These are phyloP conservation scores for Jamesozyma hellenica DNA, from an alignment of 805 yeast genomes.

Conservation along the genomic window DNA sequence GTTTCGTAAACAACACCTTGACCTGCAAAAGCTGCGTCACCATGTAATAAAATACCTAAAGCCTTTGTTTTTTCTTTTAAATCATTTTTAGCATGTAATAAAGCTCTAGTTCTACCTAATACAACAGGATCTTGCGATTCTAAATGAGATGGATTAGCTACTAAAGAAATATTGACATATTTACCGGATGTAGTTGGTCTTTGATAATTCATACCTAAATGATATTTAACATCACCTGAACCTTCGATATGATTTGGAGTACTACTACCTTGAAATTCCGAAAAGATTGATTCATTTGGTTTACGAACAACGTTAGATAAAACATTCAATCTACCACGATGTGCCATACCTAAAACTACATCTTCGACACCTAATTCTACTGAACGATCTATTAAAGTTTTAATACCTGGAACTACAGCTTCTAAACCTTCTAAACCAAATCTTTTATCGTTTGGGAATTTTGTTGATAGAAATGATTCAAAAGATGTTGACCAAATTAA, in stretches of 20 bases:
- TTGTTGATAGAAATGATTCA: slow-evolving; percentile 84
- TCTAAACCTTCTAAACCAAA: slow-evolving; percentile 99
- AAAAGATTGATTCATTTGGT: slow-evolving; percentile 95
- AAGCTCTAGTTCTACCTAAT: slow-evolving; percentile 93
- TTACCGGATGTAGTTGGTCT: slow-evolving; percentile 99
- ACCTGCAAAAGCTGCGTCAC: slow-evolving; percentile 98
- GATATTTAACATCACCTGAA: slow-evolving; percentile 98
- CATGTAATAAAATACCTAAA: slow-evolving; percentile 85
- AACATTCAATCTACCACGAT: slow-evolving; percentile 97
- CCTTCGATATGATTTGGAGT: slow-evolving; percentile 74
- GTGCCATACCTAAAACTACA: slow-evolving; percentile 98
- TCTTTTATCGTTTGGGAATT: slow-evolving; percentile 97
- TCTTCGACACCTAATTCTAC: slow-evolving; percentile 92
- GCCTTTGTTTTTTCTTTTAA: slow-evolving; percentile 78
- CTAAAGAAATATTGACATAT: slow-evolving; percentile 87
- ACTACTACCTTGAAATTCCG: slow-evolving; percentile 82
- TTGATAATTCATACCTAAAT: slow-evolving; percentile 96
- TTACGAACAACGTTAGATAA: slow-evolving; percentile 96
- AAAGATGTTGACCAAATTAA: slow-evolving; percentile 93
- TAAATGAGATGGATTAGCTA: slow-evolving; percentile 97
- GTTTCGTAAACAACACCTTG: slow-evolving; percentile 99
- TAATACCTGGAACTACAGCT: slow-evolving; percentile 92
- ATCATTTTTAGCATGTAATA: slow-evolving; percentile 84
- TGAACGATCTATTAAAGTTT: slow-evolving; percentile 86
- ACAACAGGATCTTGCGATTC: slow-evolving; percentile 99